A percentile compares a stretch with the other conserved stretches of the same genome.
Conservation (phyloP, 2,329 filamentous ascomycete species). For the Penicillium digitatum region DNA sequence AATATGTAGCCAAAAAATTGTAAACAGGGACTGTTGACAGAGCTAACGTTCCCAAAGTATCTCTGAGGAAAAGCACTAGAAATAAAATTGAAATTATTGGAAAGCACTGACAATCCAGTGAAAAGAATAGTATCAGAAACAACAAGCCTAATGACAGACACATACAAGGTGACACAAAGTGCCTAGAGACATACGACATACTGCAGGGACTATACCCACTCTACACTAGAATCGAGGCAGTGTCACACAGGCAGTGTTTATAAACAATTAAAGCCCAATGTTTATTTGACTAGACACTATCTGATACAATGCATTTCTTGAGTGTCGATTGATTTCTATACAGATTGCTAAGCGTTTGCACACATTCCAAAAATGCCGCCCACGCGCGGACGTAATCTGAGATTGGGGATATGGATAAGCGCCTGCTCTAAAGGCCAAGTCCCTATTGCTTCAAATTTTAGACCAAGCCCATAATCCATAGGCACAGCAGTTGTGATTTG, state of each 20-base stretch:
- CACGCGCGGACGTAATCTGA: no score
- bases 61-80: background rate
- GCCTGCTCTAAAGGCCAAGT: no score
- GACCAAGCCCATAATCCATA: no score
- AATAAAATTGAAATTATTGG: background rate
- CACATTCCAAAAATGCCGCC: no score
- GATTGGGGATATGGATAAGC: no score
- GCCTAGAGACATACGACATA: background rate
- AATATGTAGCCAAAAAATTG: background rate
- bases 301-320: background rate
- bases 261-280: background rate
- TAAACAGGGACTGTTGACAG: background rate
- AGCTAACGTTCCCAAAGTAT: background rate
- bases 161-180: background rate
- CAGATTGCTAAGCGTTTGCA: background rate
- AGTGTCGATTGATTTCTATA: no score
- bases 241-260: background rate
- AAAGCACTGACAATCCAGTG: background rate
- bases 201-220: background rate
- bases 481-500: no score
- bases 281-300: background rate
- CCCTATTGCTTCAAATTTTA: no score
- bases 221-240: background rate
- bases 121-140: background rate
- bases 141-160: background rate